A percentile compares a stretch with the other conserved stretches of the same genome.
These are phyloP conservation scores for Lobosporangium transversale DNA, from an alignment of 192 early-diverging fungal species.

Conservation along the genomic window DNA sequence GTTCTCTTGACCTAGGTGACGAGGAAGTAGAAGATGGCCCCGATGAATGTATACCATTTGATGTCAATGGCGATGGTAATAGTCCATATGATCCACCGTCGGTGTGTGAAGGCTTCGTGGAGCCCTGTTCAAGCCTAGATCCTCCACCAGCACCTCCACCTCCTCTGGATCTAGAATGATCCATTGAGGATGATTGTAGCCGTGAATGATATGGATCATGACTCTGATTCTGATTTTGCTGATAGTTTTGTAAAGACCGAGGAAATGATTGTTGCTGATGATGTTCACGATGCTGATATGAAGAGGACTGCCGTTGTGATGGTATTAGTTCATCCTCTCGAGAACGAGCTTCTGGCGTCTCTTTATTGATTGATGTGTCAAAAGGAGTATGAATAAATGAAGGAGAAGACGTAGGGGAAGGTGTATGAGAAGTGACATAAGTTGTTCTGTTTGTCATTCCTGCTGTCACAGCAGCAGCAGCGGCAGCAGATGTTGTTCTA, in stretches of 20 bases:
- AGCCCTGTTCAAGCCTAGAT: background rate
- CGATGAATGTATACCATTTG: constrained; percentile 12
- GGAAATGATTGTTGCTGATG: background rate
- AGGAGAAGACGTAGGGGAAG: constrained; percentile 4
- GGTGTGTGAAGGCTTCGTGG: background rate
- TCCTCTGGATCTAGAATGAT: too few species aligned
- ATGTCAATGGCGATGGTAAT: constrained; percentile 6
- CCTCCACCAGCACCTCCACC: background rate
- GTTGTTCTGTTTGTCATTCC: background rate
- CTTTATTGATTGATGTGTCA: background rate
- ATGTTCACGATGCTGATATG: background rate
- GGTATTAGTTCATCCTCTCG: too few species aligned
- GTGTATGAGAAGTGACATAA: background rate
- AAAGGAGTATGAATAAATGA: background rate
- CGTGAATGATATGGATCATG: too few species aligned
- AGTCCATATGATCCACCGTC: background rate
- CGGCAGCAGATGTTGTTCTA: background rate
- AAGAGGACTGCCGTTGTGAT: background rate
- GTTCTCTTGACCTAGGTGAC: constrained; percentile 24
- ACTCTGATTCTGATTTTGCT: background rate
- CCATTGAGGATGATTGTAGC: too few species aligned
- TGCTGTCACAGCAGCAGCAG: background rate
- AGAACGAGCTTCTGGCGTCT: too few species aligned
- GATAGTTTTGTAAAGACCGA: background rate
- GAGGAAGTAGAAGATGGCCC: constrained; percentile 27